Evolutionary conservation across 768 basidiomycete genomes (phyloP), one percentile per base, ranked within the genome.

Genomic region (Mycena amicta): DNA sequence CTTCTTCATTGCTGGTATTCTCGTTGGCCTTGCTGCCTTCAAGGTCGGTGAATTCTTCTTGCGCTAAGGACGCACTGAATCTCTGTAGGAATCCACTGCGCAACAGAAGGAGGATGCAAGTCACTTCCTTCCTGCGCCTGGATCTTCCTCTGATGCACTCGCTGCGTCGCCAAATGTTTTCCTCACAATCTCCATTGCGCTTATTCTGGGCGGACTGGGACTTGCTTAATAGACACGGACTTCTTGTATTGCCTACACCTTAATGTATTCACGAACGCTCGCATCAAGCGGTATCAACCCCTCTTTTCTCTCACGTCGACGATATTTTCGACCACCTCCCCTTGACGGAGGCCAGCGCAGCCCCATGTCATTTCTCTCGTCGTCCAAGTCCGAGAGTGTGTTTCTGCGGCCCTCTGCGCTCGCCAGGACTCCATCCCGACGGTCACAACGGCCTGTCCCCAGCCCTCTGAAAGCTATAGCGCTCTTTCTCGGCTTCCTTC

Each of bases 11-110:
- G 72, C 81, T 2, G 92, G 90, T 0, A 71, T 95, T 52, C 74
- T 95, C 22, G 86, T 94, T 23, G 92, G 94, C 20, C 68, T 94
- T 2, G 86, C 83, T 25, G 85, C 83, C 1, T 95, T 94, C 81
- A 95, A 94, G 80, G 91, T 90, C 63, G 3, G 71, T 63, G 13
- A 45, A 8, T 23, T 8, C 22, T 13, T n/a, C 50, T n/a, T 33
- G 23, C 53, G 37, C 31, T n/a, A 13, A 57, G 1, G 27, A 41
- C 25, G 54, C 43, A 23, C 28, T 29, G 3, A 27, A 20, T 8
- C 20, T 6, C 23, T 30, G 18, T 59, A 90, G 89, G 71, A 90
- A 79, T 82, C 85, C 2, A 74, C 82, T 0, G 77, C 75, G n/a
- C 70, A 84, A 63, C 88, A 90, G 63, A 71, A 78, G 50, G 57